Evolutionary conservation across 78 protist genomes (phyloP).

Genomic region (Monosiga brevicollis): DNA sequence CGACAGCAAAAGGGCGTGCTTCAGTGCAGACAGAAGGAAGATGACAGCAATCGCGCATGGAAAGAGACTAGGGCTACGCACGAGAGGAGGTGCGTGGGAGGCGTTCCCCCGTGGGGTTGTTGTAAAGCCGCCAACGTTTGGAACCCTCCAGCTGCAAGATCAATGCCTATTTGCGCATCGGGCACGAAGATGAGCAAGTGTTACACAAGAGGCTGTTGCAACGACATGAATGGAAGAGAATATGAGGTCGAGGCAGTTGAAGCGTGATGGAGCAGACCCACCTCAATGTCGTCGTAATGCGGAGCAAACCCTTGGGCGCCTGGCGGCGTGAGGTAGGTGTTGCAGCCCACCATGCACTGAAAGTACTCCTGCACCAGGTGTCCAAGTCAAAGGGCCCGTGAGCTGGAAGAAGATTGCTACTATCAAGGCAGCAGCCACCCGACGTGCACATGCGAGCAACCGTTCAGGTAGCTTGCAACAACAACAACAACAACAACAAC

Average conservation of each 20-base stretch:
- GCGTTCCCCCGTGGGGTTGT: background rate
- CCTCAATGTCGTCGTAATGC: slow-evolving; percentile 89
- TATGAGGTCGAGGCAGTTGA: slow-evolving; percentile 19
- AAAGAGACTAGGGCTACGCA: background rate
- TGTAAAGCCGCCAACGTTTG: background rate
- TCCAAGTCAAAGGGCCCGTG: too few relatives aligned
- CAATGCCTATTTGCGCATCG: background rate
- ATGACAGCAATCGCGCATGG: background rate
- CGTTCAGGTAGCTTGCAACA: too few relatives aligned
- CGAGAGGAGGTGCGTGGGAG: background rate
- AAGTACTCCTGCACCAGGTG: slow-evolving; percentile 53
- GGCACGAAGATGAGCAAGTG: too few relatives aligned
- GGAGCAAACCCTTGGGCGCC: slow-evolving; percentile 81
- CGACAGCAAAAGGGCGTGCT: too few relatives aligned
- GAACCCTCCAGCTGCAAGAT: background rate
- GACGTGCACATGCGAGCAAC: too few relatives aligned
- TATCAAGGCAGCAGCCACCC: too few relatives aligned
- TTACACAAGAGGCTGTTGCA: too few relatives aligned
- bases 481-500: too few relatives aligned
- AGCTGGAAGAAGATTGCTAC: too few relatives aligned
- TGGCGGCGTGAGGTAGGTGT: slow-evolving; percentile 77
- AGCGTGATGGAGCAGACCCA: slow-evolving; percentile 72
- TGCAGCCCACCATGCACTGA: slow-evolving; percentile 56
- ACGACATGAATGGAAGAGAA: slow-evolving; percentile 4
- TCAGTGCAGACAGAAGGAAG: too few relatives aligned